Evolutionary conservation across 176 grass and related monocot species (phyloP).

Genomic region (sorghum (Sorghum bicolor)): DNA sequence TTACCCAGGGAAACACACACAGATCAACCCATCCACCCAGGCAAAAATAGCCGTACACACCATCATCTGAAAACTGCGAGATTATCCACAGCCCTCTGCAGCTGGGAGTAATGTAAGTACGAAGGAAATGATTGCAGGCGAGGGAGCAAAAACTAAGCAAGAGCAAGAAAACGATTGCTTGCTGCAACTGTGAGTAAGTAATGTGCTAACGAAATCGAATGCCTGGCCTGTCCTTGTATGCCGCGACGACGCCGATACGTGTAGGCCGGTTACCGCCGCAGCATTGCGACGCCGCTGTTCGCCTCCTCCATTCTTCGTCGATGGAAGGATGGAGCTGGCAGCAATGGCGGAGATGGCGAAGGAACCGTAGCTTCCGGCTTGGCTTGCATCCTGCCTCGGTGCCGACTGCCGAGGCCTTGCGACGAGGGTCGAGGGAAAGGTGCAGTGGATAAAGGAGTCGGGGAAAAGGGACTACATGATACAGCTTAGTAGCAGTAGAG

Average conservation of each 20-base stretch:
- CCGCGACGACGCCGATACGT: constrained; percentile 18
- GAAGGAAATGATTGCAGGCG: not conserved
- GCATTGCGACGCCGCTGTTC: not conserved
- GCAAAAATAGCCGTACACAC: not conserved
- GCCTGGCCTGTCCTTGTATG: constrained; percentile 63
- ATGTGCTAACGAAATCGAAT: constrained; percentile 32
- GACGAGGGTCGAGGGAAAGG: not conserved
- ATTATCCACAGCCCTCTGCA: constrained; percentile 32
- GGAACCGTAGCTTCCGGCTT: not conserved
- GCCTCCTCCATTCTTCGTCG: not conserved
- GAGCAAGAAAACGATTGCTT: not conserved
- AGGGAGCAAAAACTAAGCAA: not conserved
- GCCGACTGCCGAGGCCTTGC: not conserved
- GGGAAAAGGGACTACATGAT: not conserved
- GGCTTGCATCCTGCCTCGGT: constrained; percentile 11
- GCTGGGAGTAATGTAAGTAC: not conserved
- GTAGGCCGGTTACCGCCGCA: constrained; percentile 9
- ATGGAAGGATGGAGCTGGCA: not conserved
- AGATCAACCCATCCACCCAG: constrained; percentile 27
- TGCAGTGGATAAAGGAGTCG: not conserved
- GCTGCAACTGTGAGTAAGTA: not conserved
- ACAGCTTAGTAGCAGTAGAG: not conserved
- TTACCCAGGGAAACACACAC: not conserved
- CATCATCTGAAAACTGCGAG: constrained; percentile 12
- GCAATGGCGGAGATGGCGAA: constrained; percentile 17